Evolutionary conservation across 345 rosid species (phyloP), one percentile per base, ranked within the genome.

Genomic region (Salix viminalis): DNA sequence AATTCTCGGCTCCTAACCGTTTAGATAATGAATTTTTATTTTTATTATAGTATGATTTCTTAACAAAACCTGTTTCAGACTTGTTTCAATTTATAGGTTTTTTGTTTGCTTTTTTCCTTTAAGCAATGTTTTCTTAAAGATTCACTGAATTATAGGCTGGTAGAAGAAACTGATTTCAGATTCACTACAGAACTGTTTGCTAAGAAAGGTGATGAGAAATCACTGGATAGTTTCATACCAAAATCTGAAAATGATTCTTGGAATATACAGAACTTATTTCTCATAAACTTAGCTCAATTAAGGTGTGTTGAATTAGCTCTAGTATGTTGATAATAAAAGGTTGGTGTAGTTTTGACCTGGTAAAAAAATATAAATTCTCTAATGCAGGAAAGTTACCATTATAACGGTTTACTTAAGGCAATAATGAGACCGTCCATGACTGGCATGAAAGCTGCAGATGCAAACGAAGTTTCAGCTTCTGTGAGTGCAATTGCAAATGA

Each of bases 201-300:
- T 24, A 85, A 83, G 69, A 90, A 76, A 77, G 91, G 56, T 23
- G 94, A 89, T 76, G 97, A 86, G 65, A 89, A 86, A 68, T 85
- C 77, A 30, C 82, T 90, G 14, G 93, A 93, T 69, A 83, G 70
- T 77, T 93, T 94, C 80, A 92, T 96, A 81, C 99, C 99, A 21
- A 92, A 96, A 85, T 89, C 99, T 32, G 98, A 96, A 87, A 85
- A 89, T 72, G 99, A 96, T 96, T 94, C 75, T 1, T 52, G 81
- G 99, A 94, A 82, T 96, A 92, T 85, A 97, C 98, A 34, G 98
- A 96, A 81, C 83, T 96, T 70, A 78, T 96, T 84, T 85, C 98
- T 76, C 83, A 87, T 75, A 91, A 80, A 82, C 92, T 96, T 79
- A 87, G 80, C 39, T 78, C 92, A 14, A 85, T 81, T 76, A 97